These are phyloP conservation scores for Populus euphratica DNA, from an alignment of 345 rosid species.

Conservation along the genomic window DNA sequence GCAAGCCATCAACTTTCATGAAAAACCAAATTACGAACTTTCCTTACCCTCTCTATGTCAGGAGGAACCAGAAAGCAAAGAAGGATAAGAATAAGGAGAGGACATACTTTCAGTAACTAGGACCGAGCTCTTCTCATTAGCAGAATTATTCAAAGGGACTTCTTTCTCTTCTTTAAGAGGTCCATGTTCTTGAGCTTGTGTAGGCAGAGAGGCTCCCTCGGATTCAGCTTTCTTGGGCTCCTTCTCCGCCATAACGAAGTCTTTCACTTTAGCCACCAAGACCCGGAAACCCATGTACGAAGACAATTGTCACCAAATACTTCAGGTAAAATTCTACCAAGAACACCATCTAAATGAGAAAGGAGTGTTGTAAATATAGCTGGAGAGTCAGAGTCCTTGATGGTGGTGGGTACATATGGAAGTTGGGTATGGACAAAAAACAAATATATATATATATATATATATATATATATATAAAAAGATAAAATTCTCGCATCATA, in stretches of 20 bases:
- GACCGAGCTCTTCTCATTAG: slow-evolving; percentile 9
- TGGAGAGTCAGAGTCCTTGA: neutral
- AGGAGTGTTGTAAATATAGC: neutral
- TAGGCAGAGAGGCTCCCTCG: slow-evolving; percentile 6
- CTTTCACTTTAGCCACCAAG: slow-evolving; percentile 29
- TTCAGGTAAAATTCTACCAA: neutral
- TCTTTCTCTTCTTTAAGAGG: slow-evolving; percentile 13
- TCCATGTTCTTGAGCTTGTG: neutral
- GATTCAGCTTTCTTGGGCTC: slow-evolving; percentile 21
- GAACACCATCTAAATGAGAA: neutral
- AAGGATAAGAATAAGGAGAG: neutral
- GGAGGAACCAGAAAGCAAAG: slow-evolving; percentile 7
- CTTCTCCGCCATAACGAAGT: slow-evolving; percentile 37
- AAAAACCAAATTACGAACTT: too few species aligned
- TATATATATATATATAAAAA: too few species aligned
- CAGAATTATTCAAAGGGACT: neutral
- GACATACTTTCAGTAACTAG: slow-evolving; percentile 25
- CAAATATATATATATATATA: too few species aligned
- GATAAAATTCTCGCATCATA: too few species aligned
- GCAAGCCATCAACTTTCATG: neutral
- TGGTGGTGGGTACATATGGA: neutral
- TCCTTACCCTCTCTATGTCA: neutral
- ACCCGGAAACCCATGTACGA: neutral
- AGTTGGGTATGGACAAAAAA: slow-evolving; percentile 4
- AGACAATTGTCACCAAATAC: neutral